These are phyloP conservation scores for Phytomonas francai DNA, from an alignment of 208 protist genomes.

Conservation along the genomic window DNA sequence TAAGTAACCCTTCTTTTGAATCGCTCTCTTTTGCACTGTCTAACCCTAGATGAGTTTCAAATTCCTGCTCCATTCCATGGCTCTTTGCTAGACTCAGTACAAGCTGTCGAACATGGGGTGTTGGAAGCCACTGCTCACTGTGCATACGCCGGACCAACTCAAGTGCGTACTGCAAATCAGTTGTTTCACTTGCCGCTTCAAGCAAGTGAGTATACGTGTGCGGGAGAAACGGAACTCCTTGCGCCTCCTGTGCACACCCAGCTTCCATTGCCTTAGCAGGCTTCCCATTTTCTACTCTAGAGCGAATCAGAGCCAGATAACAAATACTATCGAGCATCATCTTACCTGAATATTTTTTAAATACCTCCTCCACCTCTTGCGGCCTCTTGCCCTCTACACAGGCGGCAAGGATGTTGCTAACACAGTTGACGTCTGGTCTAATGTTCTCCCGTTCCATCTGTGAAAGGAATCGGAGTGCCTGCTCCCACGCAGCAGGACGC, in stretches of 20 bases:
- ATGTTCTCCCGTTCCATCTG: constrained; percentile 65
- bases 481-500: constrained; percentile 52
- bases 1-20: too few relatives aligned
- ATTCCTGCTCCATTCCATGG: too few relatives aligned
- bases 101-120: constrained; percentile 13
- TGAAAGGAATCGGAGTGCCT: constrained; percentile 35
- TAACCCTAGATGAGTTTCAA: too few relatives aligned
- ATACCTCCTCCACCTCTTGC: constrained; percentile 41
- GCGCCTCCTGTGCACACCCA: constrained; percentile 38
- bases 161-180: constrained; percentile 41
- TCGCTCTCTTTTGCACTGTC: too few relatives aligned
- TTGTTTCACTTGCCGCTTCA: constrained; percentile 33
- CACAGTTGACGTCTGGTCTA: constrained; percentile 60
- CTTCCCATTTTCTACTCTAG: constrained; percentile 29
- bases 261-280: constrained; percentile 30
- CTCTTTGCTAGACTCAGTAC: too few relatives aligned
- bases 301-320: constrained; percentile 65
- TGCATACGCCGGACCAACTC: constrained; percentile 50
- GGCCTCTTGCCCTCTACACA: constrained; percentile 41
- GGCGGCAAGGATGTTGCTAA: constrained; percentile 50
- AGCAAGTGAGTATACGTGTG: constrained; percentile 62
- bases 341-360: constrained; percentile 31
- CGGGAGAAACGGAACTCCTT: constrained; percentile 56
- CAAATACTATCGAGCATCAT: constrained; percentile 76
- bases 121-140: constrained; percentile 45